Conservation (phyloP, 2,329 filamentous ascomycete genomes). For the Cladophialophora yegresii region DNA sequence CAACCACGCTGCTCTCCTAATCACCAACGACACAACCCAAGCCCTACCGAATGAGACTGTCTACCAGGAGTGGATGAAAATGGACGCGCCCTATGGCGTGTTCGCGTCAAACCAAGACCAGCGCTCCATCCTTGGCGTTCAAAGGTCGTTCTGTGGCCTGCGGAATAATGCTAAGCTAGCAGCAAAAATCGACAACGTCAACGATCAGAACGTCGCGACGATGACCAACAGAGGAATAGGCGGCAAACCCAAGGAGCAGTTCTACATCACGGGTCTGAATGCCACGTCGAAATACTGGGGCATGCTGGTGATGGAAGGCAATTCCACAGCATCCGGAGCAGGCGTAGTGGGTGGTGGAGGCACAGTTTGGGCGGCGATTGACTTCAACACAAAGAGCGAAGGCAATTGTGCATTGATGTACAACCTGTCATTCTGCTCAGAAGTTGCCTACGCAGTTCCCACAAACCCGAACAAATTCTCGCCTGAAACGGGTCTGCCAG, state of each 20-base stretch:
- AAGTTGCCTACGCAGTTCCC: conserved; percentile 88
- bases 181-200: conserved; percentile 57
- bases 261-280: conserved; percentile 77
- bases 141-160: conserved; percentile 81
- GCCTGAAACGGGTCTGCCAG: conserved; percentile 59
- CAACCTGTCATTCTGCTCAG: conserved; percentile 83
- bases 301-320: conserved; percentile 66
- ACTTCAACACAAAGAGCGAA: conserved; percentile 76
- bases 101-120: conserved; percentile 69
- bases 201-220: conserved; percentile 52
- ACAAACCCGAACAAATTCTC: conserved; percentile 62
- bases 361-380: conserved; percentile 68
- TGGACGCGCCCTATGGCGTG: conserved; percentile 69
- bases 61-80: conserved; percentile 58
- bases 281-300: conserved; percentile 70
- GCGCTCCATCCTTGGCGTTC: conserved; percentile 66
- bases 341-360: conserved; percentile 71
- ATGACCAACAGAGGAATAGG: conserved; percentile 70
- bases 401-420: conserved; percentile 83
- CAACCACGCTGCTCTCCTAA: conserved; percentile 72
- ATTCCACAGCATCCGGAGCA: conserved; percentile 56
- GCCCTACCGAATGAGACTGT: conserved; percentile 51
- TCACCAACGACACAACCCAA: conserved; percentile 71
- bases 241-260: conserved; percentile 78
- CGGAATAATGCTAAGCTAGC: conserved; percentile 65